Evolutionary conservation across 192 early-diverging fungal species (phyloP).

Genomic region (Paraglomus brasilianum): DNA sequence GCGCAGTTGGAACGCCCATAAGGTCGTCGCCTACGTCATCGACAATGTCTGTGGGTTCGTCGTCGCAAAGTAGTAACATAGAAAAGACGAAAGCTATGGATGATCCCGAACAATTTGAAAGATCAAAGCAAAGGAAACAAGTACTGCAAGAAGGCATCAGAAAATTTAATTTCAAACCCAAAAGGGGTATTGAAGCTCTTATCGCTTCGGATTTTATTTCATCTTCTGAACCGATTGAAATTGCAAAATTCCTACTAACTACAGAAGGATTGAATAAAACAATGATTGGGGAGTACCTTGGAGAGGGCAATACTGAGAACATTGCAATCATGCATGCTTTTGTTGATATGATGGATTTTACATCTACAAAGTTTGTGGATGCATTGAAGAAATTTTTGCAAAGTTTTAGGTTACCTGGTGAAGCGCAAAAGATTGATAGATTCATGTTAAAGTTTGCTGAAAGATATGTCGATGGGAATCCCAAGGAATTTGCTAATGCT

Average conservation of each 20-base stretch:
- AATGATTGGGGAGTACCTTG: conserved; percentile 89
- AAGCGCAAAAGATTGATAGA: conserved; percentile 94
- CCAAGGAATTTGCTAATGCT: conserved; percentile 79
- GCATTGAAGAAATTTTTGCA: conserved; percentile 85
- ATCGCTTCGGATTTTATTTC: conserved; percentile 65
- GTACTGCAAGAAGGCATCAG: conserved; percentile 73
- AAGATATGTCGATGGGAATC: conserved; percentile 83
- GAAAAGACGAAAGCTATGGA: conserved; percentile 49
- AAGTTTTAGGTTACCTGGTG: conserved; percentile 87
- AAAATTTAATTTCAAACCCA: conserved; percentile 85
- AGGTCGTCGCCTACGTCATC: conserved; percentile 34
- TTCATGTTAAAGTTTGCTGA: conserved; percentile 99
- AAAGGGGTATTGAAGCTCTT: conserved; percentile 80
- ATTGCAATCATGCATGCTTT: conserved; percentile 97
- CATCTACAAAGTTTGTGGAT: conserved; percentile 67
- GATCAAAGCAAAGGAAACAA: conserved; percentile 83
- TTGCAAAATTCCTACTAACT: conserved; percentile 72
- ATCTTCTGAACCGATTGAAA: conserved; percentile 63
- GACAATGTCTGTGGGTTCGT: conserved; percentile 9
- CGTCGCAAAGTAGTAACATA: not conserved
- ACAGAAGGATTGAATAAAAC: conserved; percentile 86
- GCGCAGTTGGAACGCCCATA: not conserved
- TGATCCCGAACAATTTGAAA: conserved; percentile 84
- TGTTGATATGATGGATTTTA: conserved; percentile 88
- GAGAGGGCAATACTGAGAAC: conserved; percentile 89